Conservation (phyloP, 2,329 filamentous ascomycete species). For the Beauveria caledonica region DNA sequence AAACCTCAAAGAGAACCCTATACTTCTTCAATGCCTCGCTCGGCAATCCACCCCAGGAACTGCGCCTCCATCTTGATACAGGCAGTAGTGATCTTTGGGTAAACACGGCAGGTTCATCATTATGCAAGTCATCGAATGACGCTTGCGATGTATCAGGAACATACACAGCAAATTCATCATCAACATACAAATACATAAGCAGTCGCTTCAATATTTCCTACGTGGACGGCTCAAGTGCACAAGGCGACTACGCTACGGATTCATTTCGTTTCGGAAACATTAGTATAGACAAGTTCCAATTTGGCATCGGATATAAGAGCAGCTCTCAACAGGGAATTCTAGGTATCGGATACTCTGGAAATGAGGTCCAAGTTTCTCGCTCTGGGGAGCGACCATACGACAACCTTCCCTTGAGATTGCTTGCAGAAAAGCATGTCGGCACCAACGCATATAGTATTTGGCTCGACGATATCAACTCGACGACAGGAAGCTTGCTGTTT, state of each 20-base stretch:
- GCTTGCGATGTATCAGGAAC: slow-evolving; percentile 56
- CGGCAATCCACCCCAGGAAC: slow-evolving; percentile 50
- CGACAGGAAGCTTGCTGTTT: slow-evolving; percentile 61
- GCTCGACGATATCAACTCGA: slow-evolving; percentile 63
- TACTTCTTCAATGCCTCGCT: slow-evolving; percentile 57
- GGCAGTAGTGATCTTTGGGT: slow-evolving; percentile 64
- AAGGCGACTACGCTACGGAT: slow-evolving; percentile 75
- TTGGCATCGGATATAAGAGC: slow-evolving; percentile 63
- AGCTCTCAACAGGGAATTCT: slow-evolving; percentile 63
- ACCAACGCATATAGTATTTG: slow-evolving; percentile 67
- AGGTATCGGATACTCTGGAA: slow-evolving; percentile 72
- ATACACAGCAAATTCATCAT: slow-evolving; percentile 63
- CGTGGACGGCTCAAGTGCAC: slow-evolving; percentile 68
- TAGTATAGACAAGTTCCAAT: slow-evolving; percentile 52
- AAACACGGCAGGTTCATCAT: slow-evolving; percentile 53
- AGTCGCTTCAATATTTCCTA: slow-evolving; percentile 83
- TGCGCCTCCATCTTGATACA: slow-evolving; percentile 57
- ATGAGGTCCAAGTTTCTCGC: slow-evolving; percentile 65
- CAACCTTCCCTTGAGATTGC: slow-evolving; percentile 62
- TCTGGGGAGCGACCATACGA: slow-evolving; percentile 48
- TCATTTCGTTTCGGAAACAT: slow-evolving; percentile 52
- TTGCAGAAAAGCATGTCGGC: slow-evolving; percentile 49
- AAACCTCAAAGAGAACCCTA: slow-evolving; percentile 41
- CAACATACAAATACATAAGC: slow-evolving; percentile 65
- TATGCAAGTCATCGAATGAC: slow-evolving; percentile 43